Evolutionary conservation across 2,329 filamentous ascomycete genomes (phyloP).

Genomic region (Penicillium sp.): DNA sequence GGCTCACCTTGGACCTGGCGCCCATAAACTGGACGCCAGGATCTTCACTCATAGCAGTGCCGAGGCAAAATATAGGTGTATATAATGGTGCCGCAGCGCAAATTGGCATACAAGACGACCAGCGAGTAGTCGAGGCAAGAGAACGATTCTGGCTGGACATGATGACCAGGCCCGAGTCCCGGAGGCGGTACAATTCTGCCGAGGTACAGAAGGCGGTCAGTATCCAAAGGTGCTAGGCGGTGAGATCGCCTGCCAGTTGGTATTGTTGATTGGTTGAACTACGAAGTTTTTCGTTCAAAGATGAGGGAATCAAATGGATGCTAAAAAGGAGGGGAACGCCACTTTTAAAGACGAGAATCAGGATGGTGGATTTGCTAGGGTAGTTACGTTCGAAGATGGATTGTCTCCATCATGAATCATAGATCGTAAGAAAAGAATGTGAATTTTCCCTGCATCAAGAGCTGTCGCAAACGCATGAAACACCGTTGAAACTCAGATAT

Average conservation of each 20-base stretch:
- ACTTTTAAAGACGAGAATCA: neutral
- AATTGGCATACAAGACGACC: constrained; percentile 4
- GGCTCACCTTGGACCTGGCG: constrained; percentile 43
- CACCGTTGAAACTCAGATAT: constrained; percentile 21
- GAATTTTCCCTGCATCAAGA: constrained; percentile 19
- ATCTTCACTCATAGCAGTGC: constrained; percentile 40
- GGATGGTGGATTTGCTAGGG: neutral
- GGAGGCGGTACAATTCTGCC: constrained; percentile 17
- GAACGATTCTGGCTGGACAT: constrained; percentile 6
- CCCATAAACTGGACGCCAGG: constrained; percentile 40
- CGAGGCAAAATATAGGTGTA: neutral
- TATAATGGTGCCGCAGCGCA: neutral
- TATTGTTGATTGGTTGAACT: neutral
- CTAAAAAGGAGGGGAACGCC: neutral
- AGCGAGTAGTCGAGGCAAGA: neutral
- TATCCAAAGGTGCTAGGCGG: neutral
- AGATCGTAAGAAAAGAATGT: neutral
- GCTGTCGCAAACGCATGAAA: constrained; percentile 22
- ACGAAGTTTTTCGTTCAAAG: neutral
- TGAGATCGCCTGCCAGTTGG: neutral
- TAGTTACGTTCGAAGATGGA: neutral
- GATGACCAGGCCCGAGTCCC: constrained; percentile 15
- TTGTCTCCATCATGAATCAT: neutral
- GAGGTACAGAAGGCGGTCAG: neutral
- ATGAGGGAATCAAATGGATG: neutral